Conservation (phyloP, 2,329 filamentous ascomycete species). For the Curvularia eragrostidis region DNA sequence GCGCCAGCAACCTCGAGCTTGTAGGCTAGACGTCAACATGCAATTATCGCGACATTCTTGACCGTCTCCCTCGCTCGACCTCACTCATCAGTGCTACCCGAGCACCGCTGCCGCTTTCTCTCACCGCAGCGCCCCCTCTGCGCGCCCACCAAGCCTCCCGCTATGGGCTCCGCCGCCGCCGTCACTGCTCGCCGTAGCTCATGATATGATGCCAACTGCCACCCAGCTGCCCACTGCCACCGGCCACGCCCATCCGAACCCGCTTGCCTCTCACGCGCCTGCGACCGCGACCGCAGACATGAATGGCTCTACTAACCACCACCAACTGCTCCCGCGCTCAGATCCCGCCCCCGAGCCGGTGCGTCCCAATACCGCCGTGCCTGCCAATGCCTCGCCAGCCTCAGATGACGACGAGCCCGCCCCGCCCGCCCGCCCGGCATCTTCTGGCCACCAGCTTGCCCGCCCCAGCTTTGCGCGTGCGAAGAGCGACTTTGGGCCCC, state of each 20-base stretch:
- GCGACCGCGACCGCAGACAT: constrained; percentile 24
- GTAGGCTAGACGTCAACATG: constrained; percentile 4
- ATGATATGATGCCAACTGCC: constrained; percentile 44
- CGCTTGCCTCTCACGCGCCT: constrained; percentile 39
- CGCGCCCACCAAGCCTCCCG: constrained; percentile 27
- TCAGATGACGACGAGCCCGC: constrained; percentile 31
- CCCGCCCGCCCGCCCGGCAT: constrained; percentile 57
- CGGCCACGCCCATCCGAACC: constrained; percentile 31
- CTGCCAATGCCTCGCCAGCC: constrained; percentile 24
- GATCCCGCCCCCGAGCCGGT: constrained; percentile 22
- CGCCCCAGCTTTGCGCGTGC: constrained; percentile 58
- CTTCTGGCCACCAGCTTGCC: constrained; percentile 56
- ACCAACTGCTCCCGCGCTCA: constrained; percentile 20
- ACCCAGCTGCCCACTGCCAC: constrained; percentile 33
- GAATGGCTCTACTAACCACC: constrained; percentile 22
- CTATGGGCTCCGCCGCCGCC: constrained; percentile 42
- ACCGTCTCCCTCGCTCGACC: not conserved
- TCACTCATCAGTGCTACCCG: not conserved
- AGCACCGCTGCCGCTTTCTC: not conserved
- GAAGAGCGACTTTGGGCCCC: constrained; percentile 67
- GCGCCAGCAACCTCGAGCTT: constrained; percentile 5
- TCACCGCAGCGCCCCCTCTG: not conserved
- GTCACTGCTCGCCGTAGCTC: constrained; percentile 32
- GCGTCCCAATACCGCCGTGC: constrained; percentile 40
- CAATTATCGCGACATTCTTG: not conserved